These are phyloP conservation scores for Bisporella sp. DNA, from an alignment of 2,329 filamentous ascomycete species.

Conservation along the genomic window DNA sequence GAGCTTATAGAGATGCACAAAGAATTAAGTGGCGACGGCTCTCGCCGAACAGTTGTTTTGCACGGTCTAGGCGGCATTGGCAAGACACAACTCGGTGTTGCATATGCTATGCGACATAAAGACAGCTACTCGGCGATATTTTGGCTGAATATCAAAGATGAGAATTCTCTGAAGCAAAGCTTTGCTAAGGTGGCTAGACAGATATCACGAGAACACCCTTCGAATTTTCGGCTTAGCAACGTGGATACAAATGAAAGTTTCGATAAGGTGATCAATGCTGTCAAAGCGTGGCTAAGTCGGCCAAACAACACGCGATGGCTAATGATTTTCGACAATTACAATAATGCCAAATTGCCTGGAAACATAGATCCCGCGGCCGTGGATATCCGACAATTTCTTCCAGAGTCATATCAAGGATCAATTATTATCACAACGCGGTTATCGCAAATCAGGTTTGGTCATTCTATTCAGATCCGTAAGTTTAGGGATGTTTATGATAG, in stretches of 20 bases:
- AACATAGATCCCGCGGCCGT: neutral
- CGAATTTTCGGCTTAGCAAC: neutral
- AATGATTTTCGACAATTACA: slow-evolving; percentile 20
- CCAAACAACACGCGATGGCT: neutral
- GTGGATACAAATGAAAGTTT: neutral
- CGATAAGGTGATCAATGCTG: slow-evolving; percentile 3
- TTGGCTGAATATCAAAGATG: too few species aligned
- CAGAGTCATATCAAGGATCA: slow-evolving; percentile 8
- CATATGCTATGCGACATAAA: slow-evolving; percentile 20
- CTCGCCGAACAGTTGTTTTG: neutral
- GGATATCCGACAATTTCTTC: slow-evolving; percentile 3
- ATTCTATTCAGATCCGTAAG: slow-evolving; percentile 2
- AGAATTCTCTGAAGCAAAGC: too few species aligned
- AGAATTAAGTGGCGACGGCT: neutral
- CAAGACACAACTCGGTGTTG: slow-evolving; percentile 9
- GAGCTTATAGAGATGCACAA: slow-evolving; percentile 1
- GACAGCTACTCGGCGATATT: neutral
- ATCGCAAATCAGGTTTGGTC: slow-evolving; percentile 4
- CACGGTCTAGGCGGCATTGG: too few species aligned
- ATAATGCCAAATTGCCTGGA: slow-evolving; percentile 14
- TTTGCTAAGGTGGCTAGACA: too few species aligned
- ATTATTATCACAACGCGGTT: slow-evolving; percentile 13
- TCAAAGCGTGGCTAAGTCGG: slow-evolving; percentile 10
- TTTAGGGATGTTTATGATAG: slow-evolving; percentile 4
- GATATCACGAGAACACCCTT: neutral